phyloP scores from a whole-genome alignment of 768 basidiomycete species.

The Boletus eberwhitei region DNA sequence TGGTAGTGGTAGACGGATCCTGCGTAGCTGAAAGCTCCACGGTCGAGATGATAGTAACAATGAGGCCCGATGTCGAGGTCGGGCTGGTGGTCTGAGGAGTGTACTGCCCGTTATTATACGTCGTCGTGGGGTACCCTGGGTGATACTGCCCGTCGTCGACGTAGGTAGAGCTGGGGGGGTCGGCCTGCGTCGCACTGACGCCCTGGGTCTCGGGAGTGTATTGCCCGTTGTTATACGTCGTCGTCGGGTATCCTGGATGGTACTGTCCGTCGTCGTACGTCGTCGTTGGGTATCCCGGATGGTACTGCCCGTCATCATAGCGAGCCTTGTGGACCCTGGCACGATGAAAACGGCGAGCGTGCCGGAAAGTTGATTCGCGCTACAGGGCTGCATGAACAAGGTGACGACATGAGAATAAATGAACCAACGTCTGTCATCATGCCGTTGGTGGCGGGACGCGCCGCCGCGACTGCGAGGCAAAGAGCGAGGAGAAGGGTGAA shows the following conservation, averaged over 20 bases:
- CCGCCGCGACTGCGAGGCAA: conserved; percentile 22
- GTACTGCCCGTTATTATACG: conserved; percentile 18
- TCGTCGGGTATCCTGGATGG: conserved; percentile 17
- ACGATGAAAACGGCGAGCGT: conserved; percentile 16
- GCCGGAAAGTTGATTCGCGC: conserved; percentile 2
- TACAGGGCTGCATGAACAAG: conserved; percentile 7
- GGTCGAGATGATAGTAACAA: background rate
- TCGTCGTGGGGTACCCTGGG: conserved; percentile 17
- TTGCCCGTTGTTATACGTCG: background rate
- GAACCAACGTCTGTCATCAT: conserved; percentile 10
- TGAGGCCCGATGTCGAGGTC: background rate
- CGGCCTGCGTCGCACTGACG: background rate
- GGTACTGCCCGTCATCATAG: conserved; percentile 20
- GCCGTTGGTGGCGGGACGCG: conserved; percentile 9
- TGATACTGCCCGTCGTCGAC: conserved; percentile 19
- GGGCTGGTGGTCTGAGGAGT: background rate
- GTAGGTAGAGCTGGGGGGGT: background rate
- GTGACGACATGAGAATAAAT: background rate
- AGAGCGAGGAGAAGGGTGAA: conserved; percentile 30
- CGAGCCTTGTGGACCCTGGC: conserved; percentile 7
- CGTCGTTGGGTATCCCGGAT: conserved; percentile 20
- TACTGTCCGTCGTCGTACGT: conserved; percentile 17
- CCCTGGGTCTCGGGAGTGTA: background rate
- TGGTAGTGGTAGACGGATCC: background rate
- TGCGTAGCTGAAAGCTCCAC: background rate